These are phyloP conservation scores for Hymenoscyphus linearis DNA, from an alignment of 2,329 filamentous ascomycete species.

Conservation along the genomic window DNA sequence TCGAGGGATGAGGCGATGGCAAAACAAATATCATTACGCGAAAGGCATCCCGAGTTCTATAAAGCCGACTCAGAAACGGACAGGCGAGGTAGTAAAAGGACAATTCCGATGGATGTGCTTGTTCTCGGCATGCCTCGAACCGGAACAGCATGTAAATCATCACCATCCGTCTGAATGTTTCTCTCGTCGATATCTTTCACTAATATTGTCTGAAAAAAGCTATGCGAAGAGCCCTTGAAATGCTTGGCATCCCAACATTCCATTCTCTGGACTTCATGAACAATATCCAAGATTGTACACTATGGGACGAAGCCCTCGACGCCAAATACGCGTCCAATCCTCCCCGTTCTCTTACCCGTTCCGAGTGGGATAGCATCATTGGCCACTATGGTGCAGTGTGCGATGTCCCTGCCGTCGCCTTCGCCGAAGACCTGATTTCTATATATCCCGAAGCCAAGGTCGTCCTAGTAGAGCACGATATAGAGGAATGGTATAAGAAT, in stretches of 20 bases:
- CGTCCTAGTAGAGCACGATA: constrained; percentile 4
- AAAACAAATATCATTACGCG: too few species aligned
- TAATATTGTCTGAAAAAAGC: too few species aligned
- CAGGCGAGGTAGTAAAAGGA: too few species aligned
- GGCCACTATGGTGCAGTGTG: constrained; percentile 6
- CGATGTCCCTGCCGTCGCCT: constrained; percentile 4
- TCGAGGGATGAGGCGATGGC: too few species aligned
- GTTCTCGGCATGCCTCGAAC: too few species aligned
- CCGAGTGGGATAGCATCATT: constrained; percentile 13
- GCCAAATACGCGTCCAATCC: constrained; percentile 19
- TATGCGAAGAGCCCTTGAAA: constrained; percentile 8
- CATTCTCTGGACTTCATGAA: constrained; percentile 7
- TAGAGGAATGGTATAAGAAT: constrained; percentile 6
- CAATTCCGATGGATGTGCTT: too few species aligned
- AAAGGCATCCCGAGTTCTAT: too few species aligned
- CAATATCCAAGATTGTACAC: constrained; percentile 9
- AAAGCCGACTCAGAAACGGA: too few species aligned
- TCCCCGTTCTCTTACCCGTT: constrained; percentile 8
- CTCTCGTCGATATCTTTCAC: too few species aligned
- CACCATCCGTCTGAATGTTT: too few species aligned
- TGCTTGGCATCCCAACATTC: constrained; percentile 10
- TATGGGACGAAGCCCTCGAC: constrained; percentile 24
- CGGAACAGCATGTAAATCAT: too few species aligned
- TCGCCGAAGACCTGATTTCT: constrained; percentile 4
- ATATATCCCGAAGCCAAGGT: too few species aligned